Percentiles rank a stretch among this genome's conserved stretches.
Evolutionary conservation across 768 basidiomycete species (phyloP).

Genomic region (Lyophyllum shimeji): DNA sequence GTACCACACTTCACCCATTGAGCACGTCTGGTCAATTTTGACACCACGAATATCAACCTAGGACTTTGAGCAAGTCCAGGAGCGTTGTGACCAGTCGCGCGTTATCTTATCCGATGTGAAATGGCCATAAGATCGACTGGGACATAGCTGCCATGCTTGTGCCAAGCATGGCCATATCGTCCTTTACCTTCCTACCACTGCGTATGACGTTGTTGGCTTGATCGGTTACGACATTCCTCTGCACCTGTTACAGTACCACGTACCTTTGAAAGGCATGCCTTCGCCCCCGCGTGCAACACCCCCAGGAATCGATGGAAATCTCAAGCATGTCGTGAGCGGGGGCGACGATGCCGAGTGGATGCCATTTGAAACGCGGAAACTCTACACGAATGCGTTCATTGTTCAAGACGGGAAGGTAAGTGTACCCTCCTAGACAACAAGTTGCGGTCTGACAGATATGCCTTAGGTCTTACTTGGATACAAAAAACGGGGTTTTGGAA

Average conservation of each 20-base stretch:
- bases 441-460: background rate
- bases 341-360: slow-evolving; percentile 52
- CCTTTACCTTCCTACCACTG: no score
- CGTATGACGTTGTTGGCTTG: background rate
- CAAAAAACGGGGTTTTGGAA: slow-evolving; percentile 80
- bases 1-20: background rate
- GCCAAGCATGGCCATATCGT: no score
- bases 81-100: background rate
- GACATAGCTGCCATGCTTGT: no score
- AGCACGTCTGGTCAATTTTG: background rate
- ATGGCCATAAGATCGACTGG: background rate
- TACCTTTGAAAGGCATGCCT: background rate
- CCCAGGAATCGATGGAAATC: slow-evolving; percentile 41
- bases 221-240: background rate
- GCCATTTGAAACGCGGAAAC: slow-evolving; percentile 35
- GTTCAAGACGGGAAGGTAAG: slow-evolving; percentile 49
- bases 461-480: slow-evolving; percentile 66
- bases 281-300: slow-evolving; percentile 20
- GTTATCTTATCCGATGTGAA: background rate
- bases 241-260: background rate
- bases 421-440: background rate
- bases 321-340: slow-evolving; percentile 29
- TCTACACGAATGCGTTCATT: slow-evolving; percentile 75
- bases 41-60: background rate
- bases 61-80: background rate